These are phyloP conservation scores for Curvularia verruculosa DNA, from an alignment of 2,329 filamentous ascomycete genomes.

Conservation along the genomic window DNA sequence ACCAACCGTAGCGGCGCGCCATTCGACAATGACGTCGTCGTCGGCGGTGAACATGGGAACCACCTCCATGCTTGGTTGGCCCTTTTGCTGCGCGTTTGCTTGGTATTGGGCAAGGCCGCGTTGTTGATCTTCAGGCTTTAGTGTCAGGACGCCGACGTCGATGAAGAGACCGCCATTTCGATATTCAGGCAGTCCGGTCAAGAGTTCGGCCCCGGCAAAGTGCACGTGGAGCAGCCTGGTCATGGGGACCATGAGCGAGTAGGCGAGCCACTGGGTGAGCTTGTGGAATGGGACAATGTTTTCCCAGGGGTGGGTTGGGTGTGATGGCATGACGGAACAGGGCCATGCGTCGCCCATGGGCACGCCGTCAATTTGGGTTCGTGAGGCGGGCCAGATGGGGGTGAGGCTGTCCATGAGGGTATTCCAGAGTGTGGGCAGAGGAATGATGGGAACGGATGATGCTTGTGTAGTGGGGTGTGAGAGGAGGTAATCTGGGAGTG, in stretches of 20 bases:
- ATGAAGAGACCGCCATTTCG: constrained; percentile 89
- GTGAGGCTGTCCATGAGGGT: constrained; percentile 86
- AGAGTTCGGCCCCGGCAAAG: constrained; percentile 80
- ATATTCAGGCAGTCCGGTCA: constrained; percentile 90
- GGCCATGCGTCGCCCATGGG: constrained; percentile 95
- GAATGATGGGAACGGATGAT: constrained; percentile 84
- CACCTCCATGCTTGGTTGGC: constrained; percentile 73
- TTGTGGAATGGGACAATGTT: constrained; percentile 88
- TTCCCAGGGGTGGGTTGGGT: constrained; percentile 74
- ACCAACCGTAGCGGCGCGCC: constrained; percentile 76
- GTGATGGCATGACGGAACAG: constrained; percentile 80
- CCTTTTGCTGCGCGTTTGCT: constrained; percentile 73
- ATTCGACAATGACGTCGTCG: constrained; percentile 81
- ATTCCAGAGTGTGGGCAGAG: constrained; percentile 87
- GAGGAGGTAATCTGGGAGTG: constrained; percentile 81
- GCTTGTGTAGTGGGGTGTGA: constrained; percentile 89
- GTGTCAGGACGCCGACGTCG: constrained; percentile 78
- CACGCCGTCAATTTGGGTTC: constrained; percentile 84
- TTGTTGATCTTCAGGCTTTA: constrained; percentile 73
- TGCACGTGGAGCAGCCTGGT: constrained; percentile 78
- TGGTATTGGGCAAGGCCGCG: constrained; percentile 73
- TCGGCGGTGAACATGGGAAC: constrained; percentile 74
- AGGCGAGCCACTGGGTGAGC: constrained; percentile 91
- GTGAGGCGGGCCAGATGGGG: constrained; percentile 85
- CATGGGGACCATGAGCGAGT: constrained; percentile 93